These are phyloP conservation scores for Pythium angustatum DNA, from an alignment of 352 stramenopile species.

Conservation along the genomic window DNA sequence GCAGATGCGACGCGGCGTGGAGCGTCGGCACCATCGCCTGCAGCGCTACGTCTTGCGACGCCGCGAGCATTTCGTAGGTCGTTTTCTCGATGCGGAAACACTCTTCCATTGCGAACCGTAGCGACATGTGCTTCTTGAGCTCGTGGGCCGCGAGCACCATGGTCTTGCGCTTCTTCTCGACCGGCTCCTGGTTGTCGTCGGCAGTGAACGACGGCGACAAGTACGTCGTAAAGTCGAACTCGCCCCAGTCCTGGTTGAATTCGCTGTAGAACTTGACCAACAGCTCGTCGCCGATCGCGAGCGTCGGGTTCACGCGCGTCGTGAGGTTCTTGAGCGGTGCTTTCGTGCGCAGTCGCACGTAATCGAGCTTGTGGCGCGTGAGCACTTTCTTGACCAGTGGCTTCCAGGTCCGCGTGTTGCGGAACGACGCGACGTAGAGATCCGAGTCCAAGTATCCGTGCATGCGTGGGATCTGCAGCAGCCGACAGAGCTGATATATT, in stretches of 20 bases:
- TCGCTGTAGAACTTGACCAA: slow-evolving; percentile 86
- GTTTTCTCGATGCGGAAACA: slow-evolving; percentile 64
- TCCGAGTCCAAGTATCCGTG: slow-evolving; percentile 66
- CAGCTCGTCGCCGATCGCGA: slow-evolving; percentile 56
- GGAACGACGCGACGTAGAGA: slow-evolving; percentile 63
- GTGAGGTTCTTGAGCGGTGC: slow-evolving; percentile 63
- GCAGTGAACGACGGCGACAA: slow-evolving; percentile 51
- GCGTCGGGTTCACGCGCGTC: slow-evolving; percentile 77
- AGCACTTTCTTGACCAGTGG: slow-evolving; percentile 54
- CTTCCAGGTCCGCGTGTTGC: slow-evolving; percentile 61
- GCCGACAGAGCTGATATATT: slow-evolving; percentile 64
- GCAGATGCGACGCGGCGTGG: slow-evolving; percentile 52
- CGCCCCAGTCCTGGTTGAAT: slow-evolving; percentile 81
- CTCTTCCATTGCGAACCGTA: slow-evolving; percentile 78
- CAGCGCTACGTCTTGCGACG: slow-evolving; percentile 21
- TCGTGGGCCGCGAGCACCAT: slow-evolving; percentile 46
- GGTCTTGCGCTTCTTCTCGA: slow-evolving; percentile 48
- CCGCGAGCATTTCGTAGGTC: slow-evolving; percentile 58
- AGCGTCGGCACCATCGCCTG: slow-evolving; percentile 44
- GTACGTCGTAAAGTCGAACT: slow-evolving; percentile 74
- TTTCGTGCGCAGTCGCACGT: slow-evolving; percentile 24
- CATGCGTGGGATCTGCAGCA: slow-evolving; percentile 55
- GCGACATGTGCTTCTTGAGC: slow-evolving; percentile 53
- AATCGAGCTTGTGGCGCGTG: slow-evolving; percentile 44
- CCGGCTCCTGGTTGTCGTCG: slow-evolving; percentile 21